These are phyloP conservation scores for Dipteronia sinensis DNA, from an alignment of 345 rosid genomes.

Conservation along the genomic window DNA sequence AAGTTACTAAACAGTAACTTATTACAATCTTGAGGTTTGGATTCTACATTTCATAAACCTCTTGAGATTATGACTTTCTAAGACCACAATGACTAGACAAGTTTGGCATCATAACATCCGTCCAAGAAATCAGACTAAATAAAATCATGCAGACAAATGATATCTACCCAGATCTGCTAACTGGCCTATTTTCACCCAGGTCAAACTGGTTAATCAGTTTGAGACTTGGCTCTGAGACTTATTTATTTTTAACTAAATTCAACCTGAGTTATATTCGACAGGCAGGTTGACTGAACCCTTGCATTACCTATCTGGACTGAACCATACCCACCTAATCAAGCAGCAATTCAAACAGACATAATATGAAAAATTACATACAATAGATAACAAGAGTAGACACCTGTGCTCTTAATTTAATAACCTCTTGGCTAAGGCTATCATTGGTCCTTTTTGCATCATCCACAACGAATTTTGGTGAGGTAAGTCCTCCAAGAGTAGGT, in stretches of 20 bases:
- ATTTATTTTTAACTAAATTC: neutral
- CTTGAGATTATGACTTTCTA: neutral
- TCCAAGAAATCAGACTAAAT: neutral
- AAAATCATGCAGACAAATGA: neutral
- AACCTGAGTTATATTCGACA: neutral
- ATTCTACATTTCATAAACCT: neutral
- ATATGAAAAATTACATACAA: too few relatives aligned
- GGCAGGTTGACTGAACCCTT: too few relatives aligned
- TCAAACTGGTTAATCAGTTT: neutral
- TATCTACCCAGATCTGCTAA: neutral
- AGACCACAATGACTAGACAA: neutral
- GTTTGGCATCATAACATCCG: neutral
- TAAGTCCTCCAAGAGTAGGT: constrained; percentile 88
- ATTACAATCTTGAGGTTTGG: neutral
- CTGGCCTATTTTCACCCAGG: neutral
- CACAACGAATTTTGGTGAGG: constrained; percentile 70
- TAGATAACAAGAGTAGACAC: constrained; percentile 31
- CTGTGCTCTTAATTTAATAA: constrained; percentile 87
- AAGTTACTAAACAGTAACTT: neutral
- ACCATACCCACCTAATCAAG: neutral
- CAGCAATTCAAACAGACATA: neutral
- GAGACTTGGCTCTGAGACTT: neutral
- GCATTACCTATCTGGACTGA: neutral
- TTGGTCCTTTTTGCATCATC: constrained; percentile 80
- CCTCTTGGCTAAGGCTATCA: constrained; percentile 85